Conservation (phyloP, 306 rosid genomes). For the Elaeagnus macrophylla region DNA sequence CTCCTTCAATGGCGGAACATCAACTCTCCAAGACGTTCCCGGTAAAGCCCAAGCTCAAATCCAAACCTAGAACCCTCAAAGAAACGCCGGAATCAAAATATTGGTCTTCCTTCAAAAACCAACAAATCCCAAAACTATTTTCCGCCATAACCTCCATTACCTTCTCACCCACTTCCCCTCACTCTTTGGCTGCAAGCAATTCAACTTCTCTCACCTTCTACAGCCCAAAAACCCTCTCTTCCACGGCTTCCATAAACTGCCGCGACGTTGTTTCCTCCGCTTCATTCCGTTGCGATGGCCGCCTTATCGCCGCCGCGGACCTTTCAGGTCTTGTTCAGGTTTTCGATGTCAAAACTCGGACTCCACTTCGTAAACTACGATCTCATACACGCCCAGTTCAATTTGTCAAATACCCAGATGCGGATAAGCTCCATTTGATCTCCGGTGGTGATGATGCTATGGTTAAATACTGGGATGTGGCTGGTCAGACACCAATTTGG, state of each 20-base stretch:
- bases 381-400: conserved; percentile 73
- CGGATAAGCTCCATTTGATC: conserved; percentile 65
- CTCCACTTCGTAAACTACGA: conserved; percentile 52
- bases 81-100: conserved; percentile 62
- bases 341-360: conserved; percentile 49
- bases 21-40: conserved; percentile 35
- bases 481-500: conserved; percentile 26
- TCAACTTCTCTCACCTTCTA: conserved; percentile 55
- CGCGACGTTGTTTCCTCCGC: conserved; percentile 54
- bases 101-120: conserved; percentile 78
- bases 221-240: conserved; percentile 39
- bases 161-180: conserved; percentile 51
- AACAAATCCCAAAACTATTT: conserved; percentile 49
- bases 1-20: conserved; percentile 47
- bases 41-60: conserved; percentile 55
- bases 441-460: conserved; percentile 88
- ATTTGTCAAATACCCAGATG: conserved; percentile 51
- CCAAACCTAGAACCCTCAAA: conserved; percentile 51
- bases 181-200: conserved; percentile 56
- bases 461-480: conserved; percentile 81
- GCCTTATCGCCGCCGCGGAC: conserved; percentile 70
- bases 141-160: conserved; percentile 49
- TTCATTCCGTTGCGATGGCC: conserved; percentile 73
- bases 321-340: conserved; percentile 74
- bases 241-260: conserved; percentile 46